A percentile compares a stretch with the other conserved stretches of the same genome.
Conservation (phyloP, 2,329 filamentous ascomycete species). For the Aquanectria penicillioides region DNA sequence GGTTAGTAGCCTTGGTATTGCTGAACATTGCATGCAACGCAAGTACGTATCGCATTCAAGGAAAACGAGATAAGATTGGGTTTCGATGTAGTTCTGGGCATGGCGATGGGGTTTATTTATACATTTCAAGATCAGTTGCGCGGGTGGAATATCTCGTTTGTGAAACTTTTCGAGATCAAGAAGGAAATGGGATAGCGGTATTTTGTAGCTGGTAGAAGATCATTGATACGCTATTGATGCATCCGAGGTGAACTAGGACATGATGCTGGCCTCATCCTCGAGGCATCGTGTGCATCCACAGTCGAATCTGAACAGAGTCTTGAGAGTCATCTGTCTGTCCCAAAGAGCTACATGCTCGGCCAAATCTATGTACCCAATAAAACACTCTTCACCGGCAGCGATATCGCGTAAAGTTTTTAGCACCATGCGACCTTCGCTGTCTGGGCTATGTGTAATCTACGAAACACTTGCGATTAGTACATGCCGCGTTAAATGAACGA, state of each 20-base stretch:
- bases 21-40: too few species aligned
- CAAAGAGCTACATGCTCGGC: conserved; percentile 17
- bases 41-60: too few species aligned
- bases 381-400: conserved; percentile 35
- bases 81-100: too few species aligned
- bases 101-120: too few species aligned
- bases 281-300: conserved; percentile 37
- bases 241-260: not conserved
- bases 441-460: conserved; percentile 37
- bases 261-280: conserved; percentile 28
- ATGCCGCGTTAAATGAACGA: not conserved
- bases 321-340: conserved; percentile 26
- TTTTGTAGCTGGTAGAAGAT: too few species aligned
- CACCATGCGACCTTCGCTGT: conserved; percentile 35
- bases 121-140: too few species aligned
- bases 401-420: conserved; percentile 39
- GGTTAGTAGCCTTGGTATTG: too few species aligned
- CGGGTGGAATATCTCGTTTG: too few species aligned
- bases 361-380: conserved; percentile 41
- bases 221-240: too few species aligned
- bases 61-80: too few species aligned
- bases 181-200: too few species aligned
- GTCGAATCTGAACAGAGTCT: conserved; percentile 37
- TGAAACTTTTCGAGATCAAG: too few species aligned
- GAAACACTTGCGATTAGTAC: not conserved